Evolutionary conservation across 2,329 filamentous ascomycete species (phyloP).

Genomic region (Esteya vermicola): DNA sequence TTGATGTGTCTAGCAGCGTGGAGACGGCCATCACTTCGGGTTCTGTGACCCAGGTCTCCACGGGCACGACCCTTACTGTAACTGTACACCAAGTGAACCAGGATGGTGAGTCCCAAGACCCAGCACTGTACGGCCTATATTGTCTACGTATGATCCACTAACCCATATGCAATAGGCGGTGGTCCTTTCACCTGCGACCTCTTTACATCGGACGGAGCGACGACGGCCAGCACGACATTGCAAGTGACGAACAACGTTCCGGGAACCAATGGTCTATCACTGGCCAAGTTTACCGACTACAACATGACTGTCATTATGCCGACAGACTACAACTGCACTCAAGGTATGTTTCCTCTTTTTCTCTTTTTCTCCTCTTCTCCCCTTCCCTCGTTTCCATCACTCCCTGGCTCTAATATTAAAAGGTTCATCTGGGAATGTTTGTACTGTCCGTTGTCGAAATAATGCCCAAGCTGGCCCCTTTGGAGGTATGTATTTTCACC

Average conservation of each 20-base stretch:
- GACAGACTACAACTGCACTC: not conserved
- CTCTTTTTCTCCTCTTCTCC: no score
- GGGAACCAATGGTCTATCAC: conserved; percentile 2
- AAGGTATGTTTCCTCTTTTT: not conserved
- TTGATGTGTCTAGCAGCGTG: not conserved
- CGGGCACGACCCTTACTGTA: conserved; percentile 2
- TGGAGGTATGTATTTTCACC: not conserved
- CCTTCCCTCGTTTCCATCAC: no score
- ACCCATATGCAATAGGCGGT: not conserved
- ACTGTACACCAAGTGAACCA: conserved; percentile 4
- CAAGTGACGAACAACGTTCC: conserved; percentile 2
- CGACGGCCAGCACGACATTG: not conserved
- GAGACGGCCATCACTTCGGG: conserved; percentile 1
- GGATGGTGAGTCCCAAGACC: not conserved
- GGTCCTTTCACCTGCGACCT: conserved; percentile 2
- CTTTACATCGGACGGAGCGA: not conserved
- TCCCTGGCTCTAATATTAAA: not conserved
- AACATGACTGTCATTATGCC: conserved; percentile 5
- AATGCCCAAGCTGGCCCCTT: conserved; percentile 2
- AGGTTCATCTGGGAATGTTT: conserved; percentile 1
- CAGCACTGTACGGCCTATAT: no score
- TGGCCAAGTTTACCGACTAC: conserved; percentile 4
- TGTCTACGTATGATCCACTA: no score
- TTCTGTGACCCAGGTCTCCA: not conserved
- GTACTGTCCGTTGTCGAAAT: conserved; percentile 2